phyloP scores from a whole-genome alignment of 306 rosid genomes.

The Malus orientalis region DNA sequence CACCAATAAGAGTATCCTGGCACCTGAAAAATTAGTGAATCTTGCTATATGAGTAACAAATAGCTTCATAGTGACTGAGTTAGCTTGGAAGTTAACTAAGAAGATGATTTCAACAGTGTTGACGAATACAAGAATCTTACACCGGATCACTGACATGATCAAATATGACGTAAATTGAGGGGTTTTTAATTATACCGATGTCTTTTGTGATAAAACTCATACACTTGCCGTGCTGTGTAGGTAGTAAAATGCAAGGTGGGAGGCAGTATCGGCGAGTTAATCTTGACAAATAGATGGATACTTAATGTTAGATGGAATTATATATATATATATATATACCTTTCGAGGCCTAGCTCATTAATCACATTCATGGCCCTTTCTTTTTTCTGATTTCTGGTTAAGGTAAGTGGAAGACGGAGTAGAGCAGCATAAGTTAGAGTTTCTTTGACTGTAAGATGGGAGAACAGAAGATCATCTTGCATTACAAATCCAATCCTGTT shows the following conservation, averaged over 20 bases:
- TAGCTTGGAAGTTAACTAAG: no score
- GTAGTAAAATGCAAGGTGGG: no score
- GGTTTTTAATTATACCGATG: no score
- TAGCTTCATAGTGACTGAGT: no score
- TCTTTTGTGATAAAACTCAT: no score
- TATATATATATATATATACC: background rate
- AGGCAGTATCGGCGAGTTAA: no score
- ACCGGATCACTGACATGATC: background rate
- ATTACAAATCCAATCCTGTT: slow-evolving; percentile 38
- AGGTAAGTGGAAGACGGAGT: slow-evolving; percentile 43
- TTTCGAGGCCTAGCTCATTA: slow-evolving; percentile 43
- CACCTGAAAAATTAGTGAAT: slow-evolving; percentile 7
- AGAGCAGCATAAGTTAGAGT: slow-evolving; percentile 47
- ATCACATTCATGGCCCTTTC: slow-evolving; percentile 38
- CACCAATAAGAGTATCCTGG: slow-evolving; percentile 51
- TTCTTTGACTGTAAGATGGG: slow-evolving; percentile 44
- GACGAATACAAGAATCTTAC: no score
- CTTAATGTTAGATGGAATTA: background rate
- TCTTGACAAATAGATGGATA: background rate
- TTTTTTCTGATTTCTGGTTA: slow-evolving; percentile 46
- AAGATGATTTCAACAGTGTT: no score
- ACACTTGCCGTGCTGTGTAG: no score
- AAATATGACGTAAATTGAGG: no score
- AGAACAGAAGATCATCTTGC: slow-evolving; percentile 45
- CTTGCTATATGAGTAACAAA: no score